Conservation (phyloP, 1,284 basidiomycete genomes). For the Xanthoconium separans region DNA sequence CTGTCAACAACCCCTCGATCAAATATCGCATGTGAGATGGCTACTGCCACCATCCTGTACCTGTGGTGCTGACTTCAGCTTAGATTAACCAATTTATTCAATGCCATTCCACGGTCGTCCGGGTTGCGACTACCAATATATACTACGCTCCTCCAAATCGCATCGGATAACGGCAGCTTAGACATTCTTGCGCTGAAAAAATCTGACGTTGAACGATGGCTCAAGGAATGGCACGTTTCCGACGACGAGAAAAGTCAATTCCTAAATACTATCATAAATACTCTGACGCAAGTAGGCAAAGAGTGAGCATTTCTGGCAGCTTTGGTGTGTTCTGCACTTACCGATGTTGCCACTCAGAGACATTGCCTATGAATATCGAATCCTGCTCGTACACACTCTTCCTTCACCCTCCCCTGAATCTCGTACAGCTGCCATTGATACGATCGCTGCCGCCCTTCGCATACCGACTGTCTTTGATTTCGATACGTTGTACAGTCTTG, state of each 20-base stretch:
- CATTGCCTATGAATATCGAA: conserved; percentile 61
- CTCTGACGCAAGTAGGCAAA: conserved; percentile 58
- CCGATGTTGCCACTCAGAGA: conserved; percentile 38
- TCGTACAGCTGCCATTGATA: conserved; percentile 55
- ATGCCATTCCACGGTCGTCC: conserved; percentile 72
- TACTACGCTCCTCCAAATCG: conserved; percentile 63
- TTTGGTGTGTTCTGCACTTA: not conserved
- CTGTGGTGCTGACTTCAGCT: conserved; percentile 7
- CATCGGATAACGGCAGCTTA: conserved; percentile 68
- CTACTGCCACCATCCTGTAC: not conserved
- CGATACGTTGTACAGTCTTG: conserved; percentile 76
- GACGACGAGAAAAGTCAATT: conserved; percentile 68
- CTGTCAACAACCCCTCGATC: conserved; percentile 49
- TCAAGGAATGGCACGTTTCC: conserved; percentile 76
- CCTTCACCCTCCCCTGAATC: conserved; percentile 50
- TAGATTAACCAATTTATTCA: conserved; percentile 88
- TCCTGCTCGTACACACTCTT: conserved; percentile 61
- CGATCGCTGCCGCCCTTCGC: conserved; percentile 67
- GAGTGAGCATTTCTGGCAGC: conserved; percentile 42
- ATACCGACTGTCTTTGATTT: conserved; percentile 77
- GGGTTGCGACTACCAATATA: conserved; percentile 67
- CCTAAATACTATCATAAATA: conserved; percentile 64
- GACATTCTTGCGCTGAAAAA: conserved; percentile 64
- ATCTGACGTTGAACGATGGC: conserved; percentile 67
- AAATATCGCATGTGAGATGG: conserved; percentile 71